Percentiles rank a stretch among this genome's conserved stretches.
Evolutionary conservation across 2,329 filamentous ascomycete genomes (phyloP).

Genomic region (Lachnellula occidentalis): DNA sequence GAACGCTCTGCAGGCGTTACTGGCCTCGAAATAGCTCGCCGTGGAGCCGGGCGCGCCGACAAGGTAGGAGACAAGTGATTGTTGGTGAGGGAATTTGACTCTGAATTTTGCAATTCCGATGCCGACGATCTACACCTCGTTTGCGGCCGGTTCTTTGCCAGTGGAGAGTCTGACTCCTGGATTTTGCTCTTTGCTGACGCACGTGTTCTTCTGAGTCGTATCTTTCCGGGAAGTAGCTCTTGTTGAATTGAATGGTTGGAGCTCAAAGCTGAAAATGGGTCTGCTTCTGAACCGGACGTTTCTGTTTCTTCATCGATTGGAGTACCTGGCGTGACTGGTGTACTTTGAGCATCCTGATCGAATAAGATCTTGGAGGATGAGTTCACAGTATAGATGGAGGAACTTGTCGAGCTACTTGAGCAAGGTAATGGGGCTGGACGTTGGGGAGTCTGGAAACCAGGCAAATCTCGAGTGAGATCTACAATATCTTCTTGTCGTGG

Average conservation of each 20-base stretch:
- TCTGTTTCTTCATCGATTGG: neutral
- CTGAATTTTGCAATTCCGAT: neutral
- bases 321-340: neutral
- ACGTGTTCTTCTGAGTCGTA: neutral
- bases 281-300: neutral
- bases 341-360: neutral
- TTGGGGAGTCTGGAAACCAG: too few species aligned
- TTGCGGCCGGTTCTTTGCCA: neutral
- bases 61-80: too few species aligned
- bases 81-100: neutral
- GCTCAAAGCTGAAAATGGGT: neutral
- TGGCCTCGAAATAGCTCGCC: too few species aligned
- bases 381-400: neutral
- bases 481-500: neutral
- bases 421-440: neutral
- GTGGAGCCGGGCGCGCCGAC: too few species aligned
- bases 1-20: too few species aligned
- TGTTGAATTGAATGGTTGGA: neutral
- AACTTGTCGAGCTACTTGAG: neutral
- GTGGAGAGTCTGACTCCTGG: neutral
- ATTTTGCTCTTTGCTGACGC: neutral
- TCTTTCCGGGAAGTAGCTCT: neutral
- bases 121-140: neutral
- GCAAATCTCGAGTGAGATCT: neutral
- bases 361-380: neutral